phyloP scores from a whole-genome alignment of 1,139 yeast species.

The Saccharomyces hybrid region DNA sequence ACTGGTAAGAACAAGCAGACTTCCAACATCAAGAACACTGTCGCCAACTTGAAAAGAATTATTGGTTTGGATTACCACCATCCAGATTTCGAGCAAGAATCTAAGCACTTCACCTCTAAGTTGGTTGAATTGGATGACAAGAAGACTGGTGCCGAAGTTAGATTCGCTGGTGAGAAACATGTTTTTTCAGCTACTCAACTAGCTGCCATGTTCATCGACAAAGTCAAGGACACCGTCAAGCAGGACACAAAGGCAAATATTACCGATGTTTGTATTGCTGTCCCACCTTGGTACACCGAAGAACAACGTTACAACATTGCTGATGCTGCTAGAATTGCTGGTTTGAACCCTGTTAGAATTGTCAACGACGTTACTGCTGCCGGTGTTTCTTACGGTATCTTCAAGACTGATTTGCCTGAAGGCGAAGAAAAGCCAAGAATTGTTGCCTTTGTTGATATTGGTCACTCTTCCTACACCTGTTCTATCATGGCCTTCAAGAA shows the following conservation, averaged over 20 bases:
- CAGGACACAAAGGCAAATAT: constrained; percentile 75
- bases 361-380: constrained; percentile 97
- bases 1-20: constrained; percentile 92
- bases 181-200: constrained; percentile 83
- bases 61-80: constrained; percentile 69
- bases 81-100: constrained; percentile 72
- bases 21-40: constrained; percentile 91
- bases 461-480: constrained; percentile 91
- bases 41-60: constrained; percentile 85
- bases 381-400: constrained; percentile 97
- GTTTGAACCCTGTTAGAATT: constrained; percentile 93
- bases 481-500: constrained; percentile 84
- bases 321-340: constrained; percentile 93
- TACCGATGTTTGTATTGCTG: constrained; percentile 84
- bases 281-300: constrained; percentile 96
- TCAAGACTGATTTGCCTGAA: constrained; percentile 88
- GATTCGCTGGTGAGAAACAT: constrained; percentile 68
- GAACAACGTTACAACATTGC: constrained; percentile 92
- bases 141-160: constrained; percentile 74
- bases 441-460: constrained; percentile 91
- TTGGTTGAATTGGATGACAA: constrained; percentile 64
- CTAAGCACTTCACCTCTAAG: constrained; percentile 61
- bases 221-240: constrained; percentile 70
- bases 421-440: constrained; percentile 65
- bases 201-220: constrained; percentile 89